Evolutionary conservation across 2,329 filamentous ascomycete species (phyloP).

Genomic region (Fusarium piperis): DNA sequence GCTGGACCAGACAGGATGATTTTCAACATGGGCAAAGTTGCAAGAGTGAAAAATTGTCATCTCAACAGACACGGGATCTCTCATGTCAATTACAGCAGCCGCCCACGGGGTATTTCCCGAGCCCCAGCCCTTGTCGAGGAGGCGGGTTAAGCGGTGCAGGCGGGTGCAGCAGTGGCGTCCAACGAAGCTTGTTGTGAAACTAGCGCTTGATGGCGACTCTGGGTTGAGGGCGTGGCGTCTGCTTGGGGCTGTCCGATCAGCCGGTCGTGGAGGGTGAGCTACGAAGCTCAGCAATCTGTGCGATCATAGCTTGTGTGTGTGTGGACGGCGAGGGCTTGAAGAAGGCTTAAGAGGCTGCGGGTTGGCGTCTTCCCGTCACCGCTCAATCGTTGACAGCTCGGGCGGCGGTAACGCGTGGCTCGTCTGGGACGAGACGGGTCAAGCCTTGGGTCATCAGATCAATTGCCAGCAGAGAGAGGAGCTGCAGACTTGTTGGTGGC

Average conservation of each 20-base stretch:
- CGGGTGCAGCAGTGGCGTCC: conserved; percentile 20
- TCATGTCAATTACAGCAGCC: conserved; percentile 8
- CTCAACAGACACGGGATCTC: conserved; percentile 6
- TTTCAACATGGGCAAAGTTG: conserved; percentile 12
- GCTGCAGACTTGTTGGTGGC: not conserved
- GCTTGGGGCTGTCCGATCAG: conserved; percentile 9
- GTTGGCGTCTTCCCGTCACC: not conserved
- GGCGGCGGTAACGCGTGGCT: not conserved
- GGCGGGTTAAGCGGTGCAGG: conserved; percentile 17
- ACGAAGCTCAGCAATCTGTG: not conserved
- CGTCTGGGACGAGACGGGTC: not conserved
- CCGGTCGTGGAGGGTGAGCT: conserved; percentile 16
- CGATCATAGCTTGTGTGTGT: not conserved
- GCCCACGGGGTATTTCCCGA: conserved; percentile 9
- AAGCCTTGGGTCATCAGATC: not conserved
- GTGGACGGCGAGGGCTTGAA: not conserved
- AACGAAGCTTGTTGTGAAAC: conserved; percentile 15
- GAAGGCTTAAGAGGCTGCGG: not conserved
- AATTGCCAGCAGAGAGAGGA: not conserved
- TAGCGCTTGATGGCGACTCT: conserved; percentile 13
- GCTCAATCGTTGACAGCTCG: not conserved
- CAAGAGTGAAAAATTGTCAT: conserved; percentile 16
- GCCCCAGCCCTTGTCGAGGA: conserved; percentile 8
- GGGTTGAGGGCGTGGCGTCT: conserved; percentile 26
- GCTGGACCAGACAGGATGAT: not conserved